Percentiles rank a stretch among this genome's conserved stretches.
These are phyloP conservation scores for Dillenia suffruticosa DNA, from an alignment of 164 flowering plant species.

Conservation along the genomic window DNA sequence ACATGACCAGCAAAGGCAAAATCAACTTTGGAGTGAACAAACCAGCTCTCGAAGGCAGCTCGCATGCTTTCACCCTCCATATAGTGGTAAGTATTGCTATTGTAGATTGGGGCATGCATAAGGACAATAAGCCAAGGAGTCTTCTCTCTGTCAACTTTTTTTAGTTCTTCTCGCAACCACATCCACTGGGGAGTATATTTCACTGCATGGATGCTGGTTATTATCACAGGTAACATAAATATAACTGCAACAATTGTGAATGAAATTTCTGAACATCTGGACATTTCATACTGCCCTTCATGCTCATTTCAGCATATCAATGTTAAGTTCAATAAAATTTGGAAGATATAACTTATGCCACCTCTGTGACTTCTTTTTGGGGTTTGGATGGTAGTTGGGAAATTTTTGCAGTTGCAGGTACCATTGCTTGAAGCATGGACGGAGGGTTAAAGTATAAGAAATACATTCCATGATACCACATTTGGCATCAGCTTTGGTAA, in stretches of 20 bases:
- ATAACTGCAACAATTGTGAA: neutral
- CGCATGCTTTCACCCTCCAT: slow-evolving; percentile 99
- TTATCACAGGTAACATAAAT: neutral
- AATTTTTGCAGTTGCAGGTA: no score
- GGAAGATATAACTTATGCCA: no score
- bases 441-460: no score
- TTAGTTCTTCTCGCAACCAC: slow-evolving; percentile 69
- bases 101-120: slow-evolving; percentile 88
- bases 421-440: no score
- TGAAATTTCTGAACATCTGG: neutral
- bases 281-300: no score
- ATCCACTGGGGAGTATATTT: slow-evolving; percentile 84
- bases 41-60: slow-evolving; percentile 69
- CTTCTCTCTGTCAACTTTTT: slow-evolving; percentile 73
- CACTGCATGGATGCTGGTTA: slow-evolving; percentile 41
- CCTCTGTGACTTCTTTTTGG: no score
- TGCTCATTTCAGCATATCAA: no score
- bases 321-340: no score
- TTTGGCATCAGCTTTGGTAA: no score
- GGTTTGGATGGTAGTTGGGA: no score
- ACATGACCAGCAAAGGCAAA: slow-evolving; percentile 92
- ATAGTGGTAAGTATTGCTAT: slow-evolving; percentile 76
- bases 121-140: slow-evolving; percentile 98
- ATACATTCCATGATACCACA: no score
- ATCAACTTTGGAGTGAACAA: slow-evolving; percentile 70